Conservation (phyloP, 2,329 filamentous ascomycete species). For the Daldinia sp. region DNA sequence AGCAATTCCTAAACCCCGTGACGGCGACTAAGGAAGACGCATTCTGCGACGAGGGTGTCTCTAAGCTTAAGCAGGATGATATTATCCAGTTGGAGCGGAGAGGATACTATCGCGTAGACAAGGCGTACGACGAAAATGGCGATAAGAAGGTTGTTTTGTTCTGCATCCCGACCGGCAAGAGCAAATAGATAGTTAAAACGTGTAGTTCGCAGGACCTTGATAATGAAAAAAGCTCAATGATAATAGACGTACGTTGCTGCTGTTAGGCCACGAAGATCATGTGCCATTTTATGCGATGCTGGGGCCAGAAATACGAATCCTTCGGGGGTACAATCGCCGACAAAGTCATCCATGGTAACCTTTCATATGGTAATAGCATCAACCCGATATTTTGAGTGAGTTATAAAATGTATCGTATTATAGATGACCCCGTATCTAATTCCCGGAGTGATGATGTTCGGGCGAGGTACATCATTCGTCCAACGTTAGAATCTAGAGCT, state of each 20-base stretch:
- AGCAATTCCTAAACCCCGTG: conserved; percentile 82
- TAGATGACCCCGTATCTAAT: conserved; percentile 1
- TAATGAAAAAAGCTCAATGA: conserved; percentile 5
- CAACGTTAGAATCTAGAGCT: neutral
- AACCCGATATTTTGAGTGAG: neutral
- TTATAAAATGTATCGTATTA: conserved; percentile 1
- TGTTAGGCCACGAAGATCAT: neutral
- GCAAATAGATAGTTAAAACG: conserved; percentile 52
- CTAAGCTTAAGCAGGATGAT: conserved; percentile 82
- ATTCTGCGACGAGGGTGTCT: conserved; percentile 83
- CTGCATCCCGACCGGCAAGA: conserved; percentile 68
- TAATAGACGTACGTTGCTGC: conserved; percentile 15
- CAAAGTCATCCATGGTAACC: neutral
- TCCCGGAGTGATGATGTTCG: neutral
- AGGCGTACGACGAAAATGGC: conserved; percentile 64
- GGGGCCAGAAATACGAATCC: neutral
- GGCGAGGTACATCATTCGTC: neutral
- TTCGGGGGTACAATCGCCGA: conserved; percentile 1
- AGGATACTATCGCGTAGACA: conserved; percentile 91
- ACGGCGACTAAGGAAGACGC: conserved; percentile 82
- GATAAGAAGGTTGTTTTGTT: conserved; percentile 69
- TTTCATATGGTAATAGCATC: neutral
- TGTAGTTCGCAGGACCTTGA: neutral
- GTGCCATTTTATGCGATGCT: conserved; percentile 1
- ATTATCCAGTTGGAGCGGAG: conserved; percentile 96